phyloP scores from a whole-genome alignment of 257 asterid genomes.

The Eustoma russellianum region DNA sequence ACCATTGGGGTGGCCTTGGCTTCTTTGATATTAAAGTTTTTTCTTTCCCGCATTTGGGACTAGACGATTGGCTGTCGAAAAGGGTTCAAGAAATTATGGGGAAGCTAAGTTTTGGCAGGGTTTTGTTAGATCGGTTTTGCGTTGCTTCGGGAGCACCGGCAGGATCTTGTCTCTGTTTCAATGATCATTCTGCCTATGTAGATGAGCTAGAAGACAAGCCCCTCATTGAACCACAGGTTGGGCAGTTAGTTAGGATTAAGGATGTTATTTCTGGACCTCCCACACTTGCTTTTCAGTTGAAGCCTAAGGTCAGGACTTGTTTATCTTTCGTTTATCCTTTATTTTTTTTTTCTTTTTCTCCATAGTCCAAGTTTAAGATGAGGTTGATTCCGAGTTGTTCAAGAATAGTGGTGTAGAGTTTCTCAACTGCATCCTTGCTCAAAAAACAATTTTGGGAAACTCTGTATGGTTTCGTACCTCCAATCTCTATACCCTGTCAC shows the following conservation, averaged over 20 bases:
- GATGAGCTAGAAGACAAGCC: constrained; percentile 24
- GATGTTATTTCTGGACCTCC: constrained; percentile 36
- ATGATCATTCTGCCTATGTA: constrained; percentile 4
- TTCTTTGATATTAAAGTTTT: background rate
- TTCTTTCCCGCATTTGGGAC: background rate
- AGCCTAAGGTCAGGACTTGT: constrained; percentile 31
- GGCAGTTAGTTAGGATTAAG: constrained; percentile 16
- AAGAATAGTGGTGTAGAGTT: too few species aligned
- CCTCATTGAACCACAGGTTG: constrained; percentile 16
- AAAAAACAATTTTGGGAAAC: too few species aligned
- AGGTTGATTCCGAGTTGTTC: too few species aligned
- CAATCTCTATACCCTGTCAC: too few species aligned
- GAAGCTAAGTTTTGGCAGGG: constrained; percentile 32
- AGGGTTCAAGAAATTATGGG: constrained; percentile 15
- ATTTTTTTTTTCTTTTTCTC: background rate
- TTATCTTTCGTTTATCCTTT: background rate
- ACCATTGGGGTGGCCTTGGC: background rate
- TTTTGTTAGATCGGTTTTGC: constrained; percentile 24
- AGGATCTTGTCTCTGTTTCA: constrained; percentile 29
- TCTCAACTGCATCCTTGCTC: too few species aligned
- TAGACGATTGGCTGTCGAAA: background rate
- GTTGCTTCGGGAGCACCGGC: constrained; percentile 19
- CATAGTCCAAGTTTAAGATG: too few species aligned
- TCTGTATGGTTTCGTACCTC: too few species aligned
- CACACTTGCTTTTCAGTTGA: constrained; percentile 39